These are phyloP conservation scores for Oehlia diaphana DNA, from an alignment of 192 early-diverging fungal genomes.

Conservation along the genomic window DNA sequence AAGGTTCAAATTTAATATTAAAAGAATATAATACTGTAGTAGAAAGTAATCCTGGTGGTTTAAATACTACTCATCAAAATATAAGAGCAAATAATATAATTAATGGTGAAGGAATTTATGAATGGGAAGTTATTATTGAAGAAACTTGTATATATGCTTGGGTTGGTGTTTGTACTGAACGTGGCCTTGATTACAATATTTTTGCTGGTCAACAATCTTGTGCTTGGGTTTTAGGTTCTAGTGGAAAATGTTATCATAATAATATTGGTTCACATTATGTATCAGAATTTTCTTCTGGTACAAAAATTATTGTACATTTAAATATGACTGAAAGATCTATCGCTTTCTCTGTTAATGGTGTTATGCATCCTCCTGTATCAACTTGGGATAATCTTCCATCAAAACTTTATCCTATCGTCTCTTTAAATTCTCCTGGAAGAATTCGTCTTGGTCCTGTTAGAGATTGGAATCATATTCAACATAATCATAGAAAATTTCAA, in stretches of 20 bases:
- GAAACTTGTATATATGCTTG: neutral
- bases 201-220: neutral
- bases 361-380: neutral
- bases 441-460: neutral
- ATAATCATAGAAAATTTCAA: neutral
- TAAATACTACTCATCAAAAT: neutral
- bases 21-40: neutral
- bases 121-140: constrained; percentile 19
- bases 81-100: neutral
- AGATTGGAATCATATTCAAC: neutral
- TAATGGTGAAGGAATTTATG: neutral
- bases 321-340: constrained; percentile 22
- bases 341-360: constrained; percentile 21
- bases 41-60: neutral
- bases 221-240: neutral
- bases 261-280: neutral
- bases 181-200: neutral
- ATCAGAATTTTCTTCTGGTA: neutral
- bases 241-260: constrained; percentile 5
- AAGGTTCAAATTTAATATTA: neutral
- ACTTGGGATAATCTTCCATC: constrained; percentile 22
- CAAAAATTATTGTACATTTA: constrained; percentile 21
- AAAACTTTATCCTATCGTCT: constrained; percentile 22
- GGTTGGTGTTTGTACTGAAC: constrained; percentile 12
- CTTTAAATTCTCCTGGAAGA: constrained; percentile 3